These are phyloP conservation scores for Globisporangium paddicum DNA, from an alignment of 352 stramenopile genomes.

Conservation along the genomic window DNA sequence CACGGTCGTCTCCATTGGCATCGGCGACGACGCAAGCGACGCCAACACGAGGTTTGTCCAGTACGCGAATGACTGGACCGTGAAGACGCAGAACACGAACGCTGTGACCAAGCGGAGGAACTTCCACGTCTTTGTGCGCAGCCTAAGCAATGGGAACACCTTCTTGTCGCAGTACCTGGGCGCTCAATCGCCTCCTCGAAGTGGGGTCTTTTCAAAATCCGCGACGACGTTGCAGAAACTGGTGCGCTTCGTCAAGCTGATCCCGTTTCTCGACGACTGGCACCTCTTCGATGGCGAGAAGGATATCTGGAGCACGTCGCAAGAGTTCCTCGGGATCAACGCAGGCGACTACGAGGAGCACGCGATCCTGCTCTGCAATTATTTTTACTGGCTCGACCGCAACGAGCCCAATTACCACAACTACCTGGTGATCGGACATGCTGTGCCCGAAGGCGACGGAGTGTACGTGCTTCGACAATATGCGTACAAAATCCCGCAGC, in stretches of 20 bases:
- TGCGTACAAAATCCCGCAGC: slow-evolving; percentile 42
- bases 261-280: slow-evolving; percentile 91
- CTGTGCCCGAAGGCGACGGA: slow-evolving; percentile 82
- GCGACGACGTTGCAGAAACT: slow-evolving; percentile 26
- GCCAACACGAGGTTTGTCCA: slow-evolving; percentile 20
- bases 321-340: slow-evolving; percentile 89
- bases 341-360: slow-evolving; percentile 90
- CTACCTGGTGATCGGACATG: slow-evolving; percentile 87
- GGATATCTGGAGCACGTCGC: slow-evolving; percentile 87
- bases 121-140: slow-evolving; percentile 73
- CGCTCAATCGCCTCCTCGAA: slow-evolving; percentile 55
- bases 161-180: slow-evolving; percentile 72
- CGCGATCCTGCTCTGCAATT: slow-evolving; percentile 90
- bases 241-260: slow-evolving; percentile 88
- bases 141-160: slow-evolving; percentile 54
- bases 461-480: slow-evolving; percentile 80
- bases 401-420: slow-evolving; percentile 24
- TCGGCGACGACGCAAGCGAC: slow-evolving; percentile 11
- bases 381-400: slow-evolving; percentile 83
- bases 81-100: slow-evolving; percentile 13
- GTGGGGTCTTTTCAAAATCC: slow-evolving; percentile 5
- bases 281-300: slow-evolving; percentile 73
- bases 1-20: slow-evolving; percentile 4
- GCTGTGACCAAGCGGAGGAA: slow-evolving; percentile 27
- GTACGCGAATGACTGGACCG: slow-evolving; percentile 36